Evolutionary conservation across 2,329 filamentous ascomycete species (phyloP).

Genomic region (Colletotrichum musicola): DNA sequence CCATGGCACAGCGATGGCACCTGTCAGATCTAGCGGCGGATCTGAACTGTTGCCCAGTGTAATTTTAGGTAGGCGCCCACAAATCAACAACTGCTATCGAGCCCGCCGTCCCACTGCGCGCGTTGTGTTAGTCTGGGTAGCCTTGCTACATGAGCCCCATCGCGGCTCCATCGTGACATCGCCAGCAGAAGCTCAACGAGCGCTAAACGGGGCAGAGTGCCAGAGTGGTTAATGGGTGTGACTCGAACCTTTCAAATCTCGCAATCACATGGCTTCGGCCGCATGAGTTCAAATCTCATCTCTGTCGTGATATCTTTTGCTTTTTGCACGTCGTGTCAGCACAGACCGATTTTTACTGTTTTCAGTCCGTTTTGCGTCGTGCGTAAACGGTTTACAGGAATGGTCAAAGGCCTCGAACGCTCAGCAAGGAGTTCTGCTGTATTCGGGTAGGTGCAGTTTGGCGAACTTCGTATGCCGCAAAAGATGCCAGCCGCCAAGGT

Average conservation of each 20-base stretch:
- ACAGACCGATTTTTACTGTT: background rate
- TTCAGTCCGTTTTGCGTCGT: background rate
- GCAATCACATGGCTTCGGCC: constrained; percentile 34
- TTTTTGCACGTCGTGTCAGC: background rate
- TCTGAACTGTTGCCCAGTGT: constrained; percentile 23
- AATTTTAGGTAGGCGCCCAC: constrained; percentile 32
- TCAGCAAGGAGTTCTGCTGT: no score
- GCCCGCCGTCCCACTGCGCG: background rate
- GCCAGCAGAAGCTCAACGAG: background rate
- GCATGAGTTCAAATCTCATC: constrained; percentile 34
- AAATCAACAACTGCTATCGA: constrained; percentile 8
- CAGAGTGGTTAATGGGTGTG: constrained; percentile 36
- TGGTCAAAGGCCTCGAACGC: no score
- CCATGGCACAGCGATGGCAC: constrained; percentile 13
- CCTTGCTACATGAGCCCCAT: background rate
- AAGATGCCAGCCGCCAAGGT: background rate
- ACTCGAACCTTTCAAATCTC: constrained; percentile 19
- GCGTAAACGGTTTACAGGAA: background rate
- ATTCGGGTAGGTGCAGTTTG: constrained; percentile 11
- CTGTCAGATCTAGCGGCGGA: constrained; percentile 34
- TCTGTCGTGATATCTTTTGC: constrained; percentile 20
- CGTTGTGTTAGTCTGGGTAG: background rate
- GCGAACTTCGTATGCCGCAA: constrained; percentile 17
- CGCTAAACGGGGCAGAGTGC: constrained; percentile 22
- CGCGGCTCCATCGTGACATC: background rate